Base-by-base conservation (phyloP, 2,329 filamentous ascomycete species). In the Stemphylium vesicarium region DNA sequence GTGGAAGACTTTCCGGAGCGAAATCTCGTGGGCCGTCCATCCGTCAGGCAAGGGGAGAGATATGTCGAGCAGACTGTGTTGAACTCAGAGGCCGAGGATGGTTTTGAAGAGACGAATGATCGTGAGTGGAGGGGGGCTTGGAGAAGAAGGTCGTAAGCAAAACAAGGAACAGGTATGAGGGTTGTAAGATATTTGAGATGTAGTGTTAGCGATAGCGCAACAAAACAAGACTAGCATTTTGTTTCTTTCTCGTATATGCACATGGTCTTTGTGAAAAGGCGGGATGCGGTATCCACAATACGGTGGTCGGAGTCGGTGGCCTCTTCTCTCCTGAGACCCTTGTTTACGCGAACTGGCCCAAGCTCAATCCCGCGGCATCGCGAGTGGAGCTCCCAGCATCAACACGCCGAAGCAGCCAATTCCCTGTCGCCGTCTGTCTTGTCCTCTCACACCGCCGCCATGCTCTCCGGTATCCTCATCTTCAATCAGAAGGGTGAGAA, bases 401-500 rank as follows among this genome's bases (percentile, higher is more conserved):
- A 46, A 52, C 52, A 46, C 49, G 18, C 43, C 36, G 47, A 50
- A 36, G 39, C 37, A 43, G 47, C 39, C 53, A 52, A 56, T 59
- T 41, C 52, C 35, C 48, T 50, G 47, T 36, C 35, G 36, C 44
- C 52, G 31, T 18, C 41, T 26, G 38, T 22, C 55, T 40, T 37
- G 37, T 38, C 20, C 24, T 42, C 24, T 12, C 18, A 45, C 47
- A 37, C 50, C 48, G 33, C 50, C 56, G 49, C 53, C 57, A 99
- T 99, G 96, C 84, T 99, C 67, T 98, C 94, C 68, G 95, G 95
- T 56, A 94, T 99, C 72, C 87, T 99, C 66, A 88, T 99, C 67
- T 99, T 99, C 85, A 99, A 99, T 69, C 95, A 99, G 78, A 99
- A 99, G 81, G 95, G 95, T 80, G 95, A 99, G 82, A 97, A 99